Base-by-base conservation (phyloP, 305 asterid species). In the Rubia tinctorum region DNA sequence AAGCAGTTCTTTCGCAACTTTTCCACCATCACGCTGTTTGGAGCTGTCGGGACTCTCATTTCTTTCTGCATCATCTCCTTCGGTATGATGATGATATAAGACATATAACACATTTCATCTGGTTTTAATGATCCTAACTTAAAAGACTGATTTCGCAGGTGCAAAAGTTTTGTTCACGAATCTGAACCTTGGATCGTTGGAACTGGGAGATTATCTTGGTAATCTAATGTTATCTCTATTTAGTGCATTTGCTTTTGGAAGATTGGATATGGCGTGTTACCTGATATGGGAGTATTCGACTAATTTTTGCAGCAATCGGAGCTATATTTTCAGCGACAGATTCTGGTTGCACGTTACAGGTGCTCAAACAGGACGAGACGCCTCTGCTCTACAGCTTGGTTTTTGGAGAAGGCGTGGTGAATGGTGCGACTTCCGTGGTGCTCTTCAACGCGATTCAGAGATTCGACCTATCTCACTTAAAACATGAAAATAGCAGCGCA, bases 261-360 rank as follows among this genome's bases (percentile, higher is more conserved):
- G 22, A 18, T 7, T 18, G 43, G 18, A 12, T 8, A 22, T 5
- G 55, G 17, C 8, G 5, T 12, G 13, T 44, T 63, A 43, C 17
- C 44, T 42, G 45, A 14, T 23, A 62, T 73, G 40, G 51, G 65
- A 71, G 53, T 4, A 4, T 42, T 74, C 40, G 30, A 45, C 61
- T 45, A 22, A 3, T 11, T 49, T 34, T 47, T 70, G 77, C 83
- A 89, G 98, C 97, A 39, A 81, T 92, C 75, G 97, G 97, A 68
- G 97, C 96, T 68, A 88, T 92, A 60, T 85, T 90, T 78, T 86
- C 98, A 14, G 98, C 98, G 60, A 92, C 97, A 17, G 98, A 92
- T 83, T 90, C 96, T 14, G 97, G 90, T 66, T 86, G 98, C 91
- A 92, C 96, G 1, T 82, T 90, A 84, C 97, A 90, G 96, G 97